Conservation (phyloP, 2,329 filamentous ascomycete genomes). For the Leptographium procerum region DNA sequence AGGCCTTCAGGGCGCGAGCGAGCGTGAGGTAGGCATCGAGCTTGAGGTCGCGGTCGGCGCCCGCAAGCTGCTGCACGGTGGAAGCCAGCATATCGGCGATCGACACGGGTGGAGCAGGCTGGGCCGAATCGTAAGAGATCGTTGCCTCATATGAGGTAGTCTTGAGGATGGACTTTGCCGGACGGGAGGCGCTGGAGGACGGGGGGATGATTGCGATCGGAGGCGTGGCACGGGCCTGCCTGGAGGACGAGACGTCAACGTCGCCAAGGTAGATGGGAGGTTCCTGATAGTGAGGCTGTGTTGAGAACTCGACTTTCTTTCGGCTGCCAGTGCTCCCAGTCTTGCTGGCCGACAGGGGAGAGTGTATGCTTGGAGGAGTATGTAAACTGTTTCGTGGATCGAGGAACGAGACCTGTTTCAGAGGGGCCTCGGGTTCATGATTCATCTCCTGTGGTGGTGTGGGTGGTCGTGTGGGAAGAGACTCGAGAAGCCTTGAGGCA, state of each 20-base stretch:
- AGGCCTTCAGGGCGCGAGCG: conserved; percentile 63
- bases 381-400: conserved; percentile 30
- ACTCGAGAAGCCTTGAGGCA: conserved; percentile 34
- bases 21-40: conserved; percentile 82
- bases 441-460: conserved; percentile 51
- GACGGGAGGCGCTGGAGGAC: conserved; percentile 25
- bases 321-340: conserved; percentile 16
- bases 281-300: conserved; percentile 44
- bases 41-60: conserved; percentile 58
- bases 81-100: conserved; percentile 78
- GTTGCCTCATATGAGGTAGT: conserved; percentile 27
- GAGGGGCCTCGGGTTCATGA: conserved; percentile 19
- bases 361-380: conserved; percentile 40
- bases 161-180: conserved; percentile 68
- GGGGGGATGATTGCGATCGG: conserved; percentile 25
- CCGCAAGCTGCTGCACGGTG: conserved; percentile 67
- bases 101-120: conserved; percentile 35
- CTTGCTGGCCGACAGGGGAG: conserved; percentile 20
- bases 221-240: neutral
- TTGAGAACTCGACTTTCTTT: conserved; percentile 48
- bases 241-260: conserved; percentile 11
- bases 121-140: conserved; percentile 16
- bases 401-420: conserved; percentile 12
- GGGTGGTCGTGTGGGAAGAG: conserved; percentile 48
- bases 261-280: conserved; percentile 32